A percentile compares a stretch with the other conserved stretches of the same genome.
Evolutionary conservation across 2,329 filamentous ascomycete genomes (phyloP).

Genomic region (Fusarium brachygibbosum): DNA sequence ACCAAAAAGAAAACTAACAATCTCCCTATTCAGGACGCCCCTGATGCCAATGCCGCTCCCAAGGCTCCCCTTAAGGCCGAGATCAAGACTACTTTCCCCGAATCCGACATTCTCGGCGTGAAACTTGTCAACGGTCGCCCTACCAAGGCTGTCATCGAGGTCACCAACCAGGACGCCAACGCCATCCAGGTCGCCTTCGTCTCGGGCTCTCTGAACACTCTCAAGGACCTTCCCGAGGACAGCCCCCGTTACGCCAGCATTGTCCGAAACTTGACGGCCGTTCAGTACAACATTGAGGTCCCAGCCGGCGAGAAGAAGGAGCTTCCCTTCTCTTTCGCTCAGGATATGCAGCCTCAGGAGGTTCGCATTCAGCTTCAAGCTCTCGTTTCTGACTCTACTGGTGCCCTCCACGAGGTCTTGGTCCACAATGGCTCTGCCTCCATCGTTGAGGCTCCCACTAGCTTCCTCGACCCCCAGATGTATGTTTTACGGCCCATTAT

Average conservation of each 20-base stretch:
- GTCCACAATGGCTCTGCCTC: conserved; percentile 86
- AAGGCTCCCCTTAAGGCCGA: conserved; percentile 68
- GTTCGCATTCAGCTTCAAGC: conserved; percentile 82
- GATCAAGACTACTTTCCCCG: conserved; percentile 72
- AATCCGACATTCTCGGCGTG: conserved; percentile 89
- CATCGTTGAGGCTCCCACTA: conserved; percentile 91
- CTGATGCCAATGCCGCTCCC: conserved; percentile 43
- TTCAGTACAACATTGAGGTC: conserved; percentile 80
- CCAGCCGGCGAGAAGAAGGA: conserved; percentile 81
- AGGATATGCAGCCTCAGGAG: conserved; percentile 94
- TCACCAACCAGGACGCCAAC: conserved; percentile 85
- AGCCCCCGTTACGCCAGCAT: conserved; percentile 66
- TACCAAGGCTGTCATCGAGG: conserved; percentile 83
- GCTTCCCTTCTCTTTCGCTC: conserved; percentile 85
- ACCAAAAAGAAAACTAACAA: neutral
- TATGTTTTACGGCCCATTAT: conserved; percentile 62
- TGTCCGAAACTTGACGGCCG: conserved; percentile 86
- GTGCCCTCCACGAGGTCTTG: conserved; percentile 79
- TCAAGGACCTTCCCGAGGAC: conserved; percentile 63
- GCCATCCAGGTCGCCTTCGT: conserved; percentile 82
- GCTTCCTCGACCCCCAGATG: conserved; percentile 96
- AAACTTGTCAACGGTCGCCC: conserved; percentile 94
- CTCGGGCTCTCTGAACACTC: conserved; percentile 77
- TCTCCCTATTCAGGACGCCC: conserved; percentile 23
- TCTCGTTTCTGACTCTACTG: conserved; percentile 76